A percentile compares a stretch with the other conserved stretches of the same genome.
Evolutionary conservation across 2,329 filamentous ascomycete species (phyloP).

Genomic region (Pezicula carpinea): DNA sequence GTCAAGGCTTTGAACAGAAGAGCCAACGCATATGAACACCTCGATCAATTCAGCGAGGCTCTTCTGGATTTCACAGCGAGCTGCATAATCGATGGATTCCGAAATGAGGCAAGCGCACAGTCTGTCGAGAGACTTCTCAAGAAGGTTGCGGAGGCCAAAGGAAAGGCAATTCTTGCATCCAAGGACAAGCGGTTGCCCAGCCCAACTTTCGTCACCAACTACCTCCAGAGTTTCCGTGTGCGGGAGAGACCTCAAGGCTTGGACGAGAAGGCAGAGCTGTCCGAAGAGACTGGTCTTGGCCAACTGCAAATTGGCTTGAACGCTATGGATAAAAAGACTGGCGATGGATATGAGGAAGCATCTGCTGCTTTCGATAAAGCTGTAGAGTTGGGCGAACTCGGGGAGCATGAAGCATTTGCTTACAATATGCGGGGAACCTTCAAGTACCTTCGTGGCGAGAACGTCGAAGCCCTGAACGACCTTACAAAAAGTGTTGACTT

Average conservation of each 20-base stretch:
- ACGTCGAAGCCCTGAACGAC: slow-evolving; percentile 74
- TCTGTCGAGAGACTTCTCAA: slow-evolving; percentile 91
- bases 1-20: slow-evolving; percentile 96
- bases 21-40: slow-evolving; percentile 93
- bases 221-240: slow-evolving; percentile 94
- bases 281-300: slow-evolving; percentile 74
- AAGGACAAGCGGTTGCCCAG: slow-evolving; percentile 86
- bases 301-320: slow-evolving; percentile 80
- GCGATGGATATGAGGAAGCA: slow-evolving; percentile 87
- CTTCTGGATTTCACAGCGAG: slow-evolving; percentile 97
- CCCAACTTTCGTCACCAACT: slow-evolving; percentile 96
- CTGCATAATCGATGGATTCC: slow-evolving; percentile 98
- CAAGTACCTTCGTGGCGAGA: slow-evolving; percentile 86
- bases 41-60: slow-evolving; percentile 86
- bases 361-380: slow-evolving; percentile 82
- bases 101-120: slow-evolving; percentile 82
- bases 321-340: slow-evolving; percentile 79
- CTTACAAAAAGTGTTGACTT: slow-evolving; percentile 91
- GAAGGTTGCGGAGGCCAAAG: slow-evolving; percentile 94
- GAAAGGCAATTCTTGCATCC: slow-evolving; percentile 76
- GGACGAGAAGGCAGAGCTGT: slow-evolving; percentile 74
- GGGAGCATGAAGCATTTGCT: slow-evolving; percentile 79
- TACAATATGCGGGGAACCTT: slow-evolving; percentile 98
- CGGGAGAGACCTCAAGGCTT: slow-evolving; percentile 76
- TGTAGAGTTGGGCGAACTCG: slow-evolving; percentile 74